Conservation (phyloP, 768 basidiomycete species). For the Tulasnella sp. region DNA sequence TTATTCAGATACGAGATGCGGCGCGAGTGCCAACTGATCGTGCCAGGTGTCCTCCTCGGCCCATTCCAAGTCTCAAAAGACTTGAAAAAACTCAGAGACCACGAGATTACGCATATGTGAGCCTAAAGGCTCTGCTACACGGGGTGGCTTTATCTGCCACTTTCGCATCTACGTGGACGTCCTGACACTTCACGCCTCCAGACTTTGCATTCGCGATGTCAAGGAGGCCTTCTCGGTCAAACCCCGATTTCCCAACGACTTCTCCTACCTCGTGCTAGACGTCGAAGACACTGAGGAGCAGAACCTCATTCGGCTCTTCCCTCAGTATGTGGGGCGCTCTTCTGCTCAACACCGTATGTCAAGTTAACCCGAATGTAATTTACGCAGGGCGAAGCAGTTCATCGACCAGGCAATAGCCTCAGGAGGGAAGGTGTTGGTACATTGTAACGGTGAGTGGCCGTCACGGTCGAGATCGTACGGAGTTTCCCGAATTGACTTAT, state of each 20-base stretch:
- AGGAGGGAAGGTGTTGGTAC: conserved; percentile 70
- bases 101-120: conserved; percentile 77
- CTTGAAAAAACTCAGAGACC: conserved; percentile 46
- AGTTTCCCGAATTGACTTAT: neutral
- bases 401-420: conserved; percentile 55
- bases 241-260: conserved; percentile 70
- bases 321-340: conserved; percentile 39
- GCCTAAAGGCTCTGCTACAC: neutral
- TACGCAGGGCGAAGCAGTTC: conserved; percentile 54
- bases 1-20: conserved; percentile 77
- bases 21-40: conserved; percentile 85
- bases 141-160: neutral
- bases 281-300: conserved; percentile 91
- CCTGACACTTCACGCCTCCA: conserved; percentile 28
- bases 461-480: neutral
- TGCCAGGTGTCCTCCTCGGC: conserved; percentile 68
- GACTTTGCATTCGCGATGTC: conserved; percentile 77
- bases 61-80: conserved; percentile 85
- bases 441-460: conserved; percentile 64
- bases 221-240: conserved; percentile 84
- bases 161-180: too few relatives aligned
- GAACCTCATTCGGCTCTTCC: conserved; percentile 84
- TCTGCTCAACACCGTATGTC: neutral
- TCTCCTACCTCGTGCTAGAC: conserved; percentile 68
- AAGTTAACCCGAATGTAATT: too few relatives aligned